Base-by-base conservation (phyloP, 805 yeast genomes). In the Ogataea minuta region DNA sequence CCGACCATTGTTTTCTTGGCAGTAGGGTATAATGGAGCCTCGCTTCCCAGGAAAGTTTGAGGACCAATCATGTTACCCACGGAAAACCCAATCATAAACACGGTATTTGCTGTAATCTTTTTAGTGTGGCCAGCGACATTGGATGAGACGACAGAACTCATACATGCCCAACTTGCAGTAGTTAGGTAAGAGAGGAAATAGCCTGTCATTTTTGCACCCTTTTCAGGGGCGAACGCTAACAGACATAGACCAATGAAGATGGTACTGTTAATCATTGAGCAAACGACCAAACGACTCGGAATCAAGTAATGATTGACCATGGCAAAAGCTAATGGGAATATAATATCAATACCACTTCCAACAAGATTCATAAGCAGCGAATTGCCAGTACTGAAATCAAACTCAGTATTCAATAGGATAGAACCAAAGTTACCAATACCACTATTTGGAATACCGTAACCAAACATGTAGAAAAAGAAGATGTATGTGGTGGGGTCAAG, bases 61-160 rank as follows among this genome's bases (percentile, higher is more conserved):
- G 82, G 80, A 3, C 83, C 83, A 34, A 68, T 59, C 33, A 74
- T 59, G 51, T 76, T 78, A 15, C 83, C 83, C 9, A 65, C 72
- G 54, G 78, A 71, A 57, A 69, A 76, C 4, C 72, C 73, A 32
- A 76, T 53, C 28, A 77, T 62, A 40, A 63, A 57, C 20, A 71
- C 49, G 2, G 76, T 71, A 50, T 66, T 72, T 2, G 64, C 68
- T 2, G 72, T 63, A 31, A 65, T 56, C 54, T 75, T 76, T 60
- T 77, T 78, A 9, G 83, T 76, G 50, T 70, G 72, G 7, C 84
- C 84, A 6, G 76, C 75, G 32, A 69, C 66, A 49, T 76, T 76
- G 5, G 76, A 62, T 19, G 77, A 66, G 21, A 72, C 54, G 36
- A 60, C 44, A 1, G 72, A 62, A 31, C 46, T 43, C 50, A 56